Conservation (phyloP, 2,329 filamentous ascomycete genomes). For the Fusarium udum region DNA sequence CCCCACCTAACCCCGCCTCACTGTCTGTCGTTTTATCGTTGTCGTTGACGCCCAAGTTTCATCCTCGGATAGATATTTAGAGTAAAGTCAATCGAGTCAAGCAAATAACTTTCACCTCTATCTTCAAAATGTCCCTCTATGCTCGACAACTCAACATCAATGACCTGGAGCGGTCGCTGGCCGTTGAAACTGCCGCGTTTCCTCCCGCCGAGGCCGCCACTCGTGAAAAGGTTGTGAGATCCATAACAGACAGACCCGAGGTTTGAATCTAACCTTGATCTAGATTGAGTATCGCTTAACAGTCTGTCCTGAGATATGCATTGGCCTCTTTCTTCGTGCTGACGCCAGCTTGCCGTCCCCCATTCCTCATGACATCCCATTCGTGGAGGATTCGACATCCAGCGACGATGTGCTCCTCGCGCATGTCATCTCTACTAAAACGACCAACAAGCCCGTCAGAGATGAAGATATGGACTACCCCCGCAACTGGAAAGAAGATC, state of each 20-base stretch:
- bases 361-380: constrained; percentile 16
- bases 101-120: accelerated
- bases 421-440: constrained; percentile 44
- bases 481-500: constrained; percentile 36
- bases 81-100: background rate
- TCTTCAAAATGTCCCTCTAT: constrained; percentile 34
- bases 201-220: constrained; percentile 44
- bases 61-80: background rate
- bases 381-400: background rate
- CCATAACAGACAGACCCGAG: background rate
- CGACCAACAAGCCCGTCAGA: constrained; percentile 25
- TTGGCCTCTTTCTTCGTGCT: constrained; percentile 37
- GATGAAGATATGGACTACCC: constrained; percentile 45
- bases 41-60: background rate
- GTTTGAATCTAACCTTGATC: background rate
- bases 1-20: constrained; percentile 15
- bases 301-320: constrained; percentile 42
- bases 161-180: constrained; percentile 39
- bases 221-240: constrained; percentile 39
- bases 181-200: constrained; percentile 44
- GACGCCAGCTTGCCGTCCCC: background rate
- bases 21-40: background rate
- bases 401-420: constrained; percentile 37
- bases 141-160: constrained; percentile 35
- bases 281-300: constrained; percentile 46